Evolutionary conservation across 2,329 filamentous ascomycete genomes (phyloP), one percentile per base, ranked within the genome.

Genomic region (Lachnellula arida): DNA sequence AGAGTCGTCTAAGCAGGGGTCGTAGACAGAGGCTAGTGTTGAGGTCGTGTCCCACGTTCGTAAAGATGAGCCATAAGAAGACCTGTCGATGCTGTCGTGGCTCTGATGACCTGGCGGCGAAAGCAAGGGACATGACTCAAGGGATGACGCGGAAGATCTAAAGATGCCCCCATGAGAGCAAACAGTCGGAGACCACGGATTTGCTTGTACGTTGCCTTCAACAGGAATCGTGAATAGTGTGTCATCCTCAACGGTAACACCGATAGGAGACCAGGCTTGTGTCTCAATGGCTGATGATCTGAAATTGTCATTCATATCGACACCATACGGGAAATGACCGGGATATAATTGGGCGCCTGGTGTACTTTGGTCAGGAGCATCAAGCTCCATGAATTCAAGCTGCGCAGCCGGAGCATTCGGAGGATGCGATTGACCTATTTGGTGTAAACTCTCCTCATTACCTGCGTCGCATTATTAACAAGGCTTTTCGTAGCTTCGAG

Each of bases 1-100:
- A 3, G 52, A 14, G n/a, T 54, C 48, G 14, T 57, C 39, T 5
- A 49, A 19, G 5, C 35, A 46, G 3, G 50, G 55, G 37, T 54
- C 44, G 23, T 57, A 54, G 19, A 57, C 46, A 11, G 55, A 53
- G 14, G 40, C 37, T 28, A 60, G 11, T 1, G 57, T 62, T 22
- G 62, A 63, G 15, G 54, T 49, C 12, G 56, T 54, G 17, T 60
- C 59, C 54, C 61, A 60, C 11, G 62, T 59, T 44, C 51, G 47
- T 12, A 57, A 15, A 39, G 59, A 57, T 1, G 59, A 63, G 9
- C 49, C 50, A 32, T 50, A 53, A 19, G 60, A 62, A 11, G 59
- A 56, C 46, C 60, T 58, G 22, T 37, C 28, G 12, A 54, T 37
- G 6, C 23, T 37, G 19, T 17, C 47, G 5, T 11, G 32, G 40